Base-by-base conservation (phyloP, 192 early-diverging fungal species). In the Mortierella claussenii region DNA sequence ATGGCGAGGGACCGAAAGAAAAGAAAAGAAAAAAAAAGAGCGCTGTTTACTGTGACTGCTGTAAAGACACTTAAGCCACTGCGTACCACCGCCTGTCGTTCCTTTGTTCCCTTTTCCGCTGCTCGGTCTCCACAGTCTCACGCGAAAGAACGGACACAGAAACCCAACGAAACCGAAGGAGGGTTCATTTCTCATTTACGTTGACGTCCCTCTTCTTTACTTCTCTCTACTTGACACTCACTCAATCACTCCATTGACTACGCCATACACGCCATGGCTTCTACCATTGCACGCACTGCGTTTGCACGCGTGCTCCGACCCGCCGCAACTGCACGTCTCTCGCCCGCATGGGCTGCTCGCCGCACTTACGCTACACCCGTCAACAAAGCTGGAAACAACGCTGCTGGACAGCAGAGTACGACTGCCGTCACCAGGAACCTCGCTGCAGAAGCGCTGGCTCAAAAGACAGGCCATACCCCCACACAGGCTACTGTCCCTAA, bases 401-500 rank as follows among this genome's bases (percentile, higher is more conserved):
- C 52, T 8, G 59, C 50, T 15, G 21, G 33, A 2, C 55, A 65
- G 11, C 58, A 73, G 17, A 26, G 37, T 13, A 40, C 37, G 8
- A 40, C 8, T 13, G 13, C 7, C 13, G 37, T 73, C 21, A 55
- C 62, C 21, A 65, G 55, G 34, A 70, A 60, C 27, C 67, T 86
- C n/a, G 80, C 81, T 42, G 80, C 78, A 23, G 85, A 82, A 53
- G 80, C 65, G 12, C 65, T 83, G 3, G 80, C 82, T 13, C 69
- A 79, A 55, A 81, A 82, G 50, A 80, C 73, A 13, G 75, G 80
- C 31, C 58, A 48, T 21, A 57, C 42, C 17, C 46, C 62, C 27
- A 63, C 62, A 32, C 73, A 65, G 60, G 57, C 79, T 9, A 86
- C 82, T 27, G 63, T 68, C 1, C 84, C 84, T 31, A 86, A 86